A percentile compares a stretch with the other conserved stretches of the same genome.
Conservation (phyloP, 345 rosid genomes). For the Murraya paniculata region DNA sequence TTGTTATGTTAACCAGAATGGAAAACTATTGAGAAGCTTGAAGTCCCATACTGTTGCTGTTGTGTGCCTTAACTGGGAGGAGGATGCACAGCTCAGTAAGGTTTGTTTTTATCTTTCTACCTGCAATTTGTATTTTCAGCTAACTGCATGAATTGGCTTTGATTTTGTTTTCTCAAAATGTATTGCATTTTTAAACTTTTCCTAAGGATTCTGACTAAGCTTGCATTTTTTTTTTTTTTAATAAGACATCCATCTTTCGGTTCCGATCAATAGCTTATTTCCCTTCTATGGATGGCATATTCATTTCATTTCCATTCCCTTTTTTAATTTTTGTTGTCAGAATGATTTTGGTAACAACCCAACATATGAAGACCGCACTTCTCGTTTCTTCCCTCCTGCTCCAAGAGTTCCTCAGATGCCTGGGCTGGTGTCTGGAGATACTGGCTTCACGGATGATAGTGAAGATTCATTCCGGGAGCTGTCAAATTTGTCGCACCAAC, state of each 20-base stretch:
- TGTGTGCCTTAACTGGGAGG: conserved; percentile 85
- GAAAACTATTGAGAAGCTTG: conserved; percentile 70
- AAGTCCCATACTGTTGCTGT: conserved; percentile 75
- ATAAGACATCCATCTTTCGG: not conserved
- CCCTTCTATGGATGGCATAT: not conserved
- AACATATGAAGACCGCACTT: conserved; percentile 75
- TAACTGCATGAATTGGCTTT: not conserved
- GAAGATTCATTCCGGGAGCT: conserved; percentile 83
- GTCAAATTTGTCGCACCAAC: conserved; percentile 68
- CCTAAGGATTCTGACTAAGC: not conserved
- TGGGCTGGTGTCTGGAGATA: conserved; percentile 78
- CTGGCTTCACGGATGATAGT: conserved; percentile 71
- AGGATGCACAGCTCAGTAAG: conserved; percentile 47
- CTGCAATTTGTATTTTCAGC: not conserved
- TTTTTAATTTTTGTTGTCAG: conserved; percentile 31
- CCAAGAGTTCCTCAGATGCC: conserved; percentile 83
- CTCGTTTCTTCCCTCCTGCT: conserved; percentile 86
- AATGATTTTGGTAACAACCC: conserved; percentile 39
- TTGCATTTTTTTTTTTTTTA: not conserved
- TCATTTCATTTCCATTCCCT: not conserved
- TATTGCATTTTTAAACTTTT: conserved; percentile 3
- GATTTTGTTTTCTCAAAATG: not conserved
- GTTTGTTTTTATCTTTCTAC: conserved; percentile 32
- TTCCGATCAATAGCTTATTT: not conserved
- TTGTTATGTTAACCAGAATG: conserved; percentile 49